A percentile compares a stretch with the other conserved stretches of the same genome.
Conservation (phyloP, 352 stramenopile species). For the Pythium brassicae region DNA sequence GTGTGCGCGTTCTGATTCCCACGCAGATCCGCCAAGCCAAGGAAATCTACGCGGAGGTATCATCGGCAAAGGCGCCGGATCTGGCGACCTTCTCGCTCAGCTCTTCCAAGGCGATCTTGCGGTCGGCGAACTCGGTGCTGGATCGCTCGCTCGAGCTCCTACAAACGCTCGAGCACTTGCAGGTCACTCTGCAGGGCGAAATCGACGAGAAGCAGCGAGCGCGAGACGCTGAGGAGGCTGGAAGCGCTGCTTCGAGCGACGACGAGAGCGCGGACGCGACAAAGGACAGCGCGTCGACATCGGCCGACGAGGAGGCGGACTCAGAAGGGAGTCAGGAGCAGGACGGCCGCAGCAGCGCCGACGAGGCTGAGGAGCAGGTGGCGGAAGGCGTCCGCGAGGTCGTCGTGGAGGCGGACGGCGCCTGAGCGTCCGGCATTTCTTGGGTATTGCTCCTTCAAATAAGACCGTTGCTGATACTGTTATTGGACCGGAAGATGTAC, state of each 20-base stretch:
- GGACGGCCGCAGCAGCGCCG: constrained; percentile 15
- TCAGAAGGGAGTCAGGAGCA: constrained; percentile 6
- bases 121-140: constrained; percentile 47
- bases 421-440: background rate
- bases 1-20: background rate
- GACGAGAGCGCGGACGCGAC: background rate
- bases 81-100: constrained; percentile 51
- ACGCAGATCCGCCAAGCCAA: constrained; percentile 18
- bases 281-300: background rate
- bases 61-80: constrained; percentile 20
- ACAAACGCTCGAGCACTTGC: constrained; percentile 38
- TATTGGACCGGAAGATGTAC: too few species aligned
- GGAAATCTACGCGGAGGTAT: constrained; percentile 15
- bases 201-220: constrained; percentile 19
- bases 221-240: constrained; percentile 1
- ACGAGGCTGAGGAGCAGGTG: constrained; percentile 6
- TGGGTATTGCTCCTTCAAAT: background rate
- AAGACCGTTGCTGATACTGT: too few species aligned
- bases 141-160: constrained; percentile 57
- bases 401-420: constrained; percentile 7
- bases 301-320: constrained; percentile 3
- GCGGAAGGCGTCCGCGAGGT: constrained; percentile 6
- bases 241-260: background rate
- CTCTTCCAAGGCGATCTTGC: constrained; percentile 47
- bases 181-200: constrained; percentile 18